Evolutionary conservation across 2,329 filamentous ascomycete species (phyloP).

Genomic region (Fragosphaeria purpurea): DNA sequence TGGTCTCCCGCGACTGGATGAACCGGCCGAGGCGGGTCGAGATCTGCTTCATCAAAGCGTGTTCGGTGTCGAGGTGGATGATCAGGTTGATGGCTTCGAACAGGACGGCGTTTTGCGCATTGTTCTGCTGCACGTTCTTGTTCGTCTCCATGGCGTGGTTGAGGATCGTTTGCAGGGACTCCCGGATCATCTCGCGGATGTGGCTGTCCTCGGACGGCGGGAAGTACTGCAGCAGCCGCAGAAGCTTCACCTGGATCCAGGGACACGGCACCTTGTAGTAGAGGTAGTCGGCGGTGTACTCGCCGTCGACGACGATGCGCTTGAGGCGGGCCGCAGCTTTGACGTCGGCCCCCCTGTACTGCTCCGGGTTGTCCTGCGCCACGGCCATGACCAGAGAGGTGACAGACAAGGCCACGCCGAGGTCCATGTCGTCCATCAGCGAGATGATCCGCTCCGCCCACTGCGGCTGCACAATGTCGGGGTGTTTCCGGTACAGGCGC

Average conservation of each 20-base stretch:
- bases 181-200: slow-evolving; percentile 80
- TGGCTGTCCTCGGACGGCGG: slow-evolving; percentile 92
- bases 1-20: slow-evolving; percentile 93
- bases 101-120: slow-evolving; percentile 92
- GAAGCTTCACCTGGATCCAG: slow-evolving; percentile 93
- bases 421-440: slow-evolving; percentile 93
- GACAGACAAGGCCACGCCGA: slow-evolving; percentile 89
- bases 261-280: slow-evolving; percentile 99
- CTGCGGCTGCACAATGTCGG: slow-evolving; percentile 86
- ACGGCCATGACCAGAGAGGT: slow-evolving; percentile 92
- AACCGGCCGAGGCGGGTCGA: slow-evolving; percentile 85
- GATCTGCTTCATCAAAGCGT: slow-evolving; percentile 90
- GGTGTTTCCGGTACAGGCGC: slow-evolving; percentile 87
- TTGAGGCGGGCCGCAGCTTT: slow-evolving; percentile 88
- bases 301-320: slow-evolving; percentile 80
- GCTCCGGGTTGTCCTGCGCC: slow-evolving; percentile 86
- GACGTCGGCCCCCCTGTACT: slow-evolving; percentile 87
- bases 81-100: slow-evolving; percentile 99
- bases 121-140: slow-evolving; percentile 99
- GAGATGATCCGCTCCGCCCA: slow-evolving; percentile 98
- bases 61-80: slow-evolving; percentile 93
- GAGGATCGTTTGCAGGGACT: slow-evolving; percentile 83
- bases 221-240: slow-evolving; percentile 90
- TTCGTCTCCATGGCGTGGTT: slow-evolving; percentile 86
- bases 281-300: slow-evolving; percentile 82